A percentile compares a stretch with the other conserved stretches of the same genome.
Evolutionary conservation across 2,329 filamentous ascomycete genomes (phyloP).

Genomic region (Hysterium pulicare): DNA sequence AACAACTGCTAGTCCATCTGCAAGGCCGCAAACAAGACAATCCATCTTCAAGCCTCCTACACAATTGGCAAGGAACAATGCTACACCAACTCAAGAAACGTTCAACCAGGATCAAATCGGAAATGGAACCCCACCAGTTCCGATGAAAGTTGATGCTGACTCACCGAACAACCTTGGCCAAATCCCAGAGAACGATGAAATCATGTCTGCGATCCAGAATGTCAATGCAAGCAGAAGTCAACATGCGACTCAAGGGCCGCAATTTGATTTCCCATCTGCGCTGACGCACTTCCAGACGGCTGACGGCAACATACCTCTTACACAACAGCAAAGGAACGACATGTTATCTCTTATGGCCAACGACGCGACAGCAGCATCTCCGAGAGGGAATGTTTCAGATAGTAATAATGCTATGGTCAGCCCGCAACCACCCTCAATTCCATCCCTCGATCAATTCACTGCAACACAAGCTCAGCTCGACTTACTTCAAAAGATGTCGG

Average conservation of each 20-base stretch:
- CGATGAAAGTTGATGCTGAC: conserved; percentile 39
- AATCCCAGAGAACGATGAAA: conserved; percentile 44
- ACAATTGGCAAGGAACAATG: conserved; percentile 14
- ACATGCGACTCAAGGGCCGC: conserved; percentile 25
- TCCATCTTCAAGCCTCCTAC: conserved; percentile 22
- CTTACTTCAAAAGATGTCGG: conserved; percentile 72
- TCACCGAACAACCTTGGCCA: conserved; percentile 32
- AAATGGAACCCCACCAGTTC: conserved; percentile 14
- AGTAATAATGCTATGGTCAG: conserved; percentile 57
- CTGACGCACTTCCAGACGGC: conserved; percentile 48
- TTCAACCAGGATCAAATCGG: conserved; percentile 7
- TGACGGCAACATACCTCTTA: conserved; percentile 45
- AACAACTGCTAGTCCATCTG: conserved; percentile 22
- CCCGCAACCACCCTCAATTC: conserved; percentile 53
- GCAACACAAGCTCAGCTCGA: conserved; percentile 74
- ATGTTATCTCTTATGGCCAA: conserved; percentile 49
- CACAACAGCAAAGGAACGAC: conserved; percentile 46
- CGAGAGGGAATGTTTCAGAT: conserved; percentile 18
- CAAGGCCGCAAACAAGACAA: conserved; percentile 18
- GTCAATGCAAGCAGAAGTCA: conserved; percentile 41
- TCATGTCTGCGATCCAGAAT: conserved; percentile 49
- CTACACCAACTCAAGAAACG: conserved; percentile 3
- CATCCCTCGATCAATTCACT: conserved; percentile 60
- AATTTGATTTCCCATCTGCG: conserved; percentile 46
- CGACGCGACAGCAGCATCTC: conserved; percentile 39